phyloP scores from a whole-genome alignment of 2,329 filamentous ascomycete species.

The Penicillium sp. region DNA sequence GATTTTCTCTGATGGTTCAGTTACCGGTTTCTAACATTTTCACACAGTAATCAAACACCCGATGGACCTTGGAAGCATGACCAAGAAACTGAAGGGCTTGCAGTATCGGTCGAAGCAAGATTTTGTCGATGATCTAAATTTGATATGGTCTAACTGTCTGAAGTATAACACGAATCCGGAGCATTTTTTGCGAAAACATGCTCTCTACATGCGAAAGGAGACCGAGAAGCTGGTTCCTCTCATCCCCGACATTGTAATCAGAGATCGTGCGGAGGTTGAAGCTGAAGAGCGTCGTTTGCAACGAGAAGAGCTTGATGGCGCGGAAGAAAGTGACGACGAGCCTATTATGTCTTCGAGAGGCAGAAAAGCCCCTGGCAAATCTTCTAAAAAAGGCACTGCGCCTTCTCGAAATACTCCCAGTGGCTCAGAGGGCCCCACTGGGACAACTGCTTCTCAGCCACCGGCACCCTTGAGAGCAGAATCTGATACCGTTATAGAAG shows the following conservation, averaged over 20 bases:
- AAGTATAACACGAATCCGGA: constrained; percentile 91
- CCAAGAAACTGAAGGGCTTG: constrained; percentile 87
- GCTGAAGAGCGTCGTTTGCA: constrained; percentile 81
- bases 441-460: constrained; percentile 49
- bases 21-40: constrained; percentile 28
- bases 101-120: constrained; percentile 89
- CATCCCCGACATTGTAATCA: constrained; percentile 89
- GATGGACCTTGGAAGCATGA: constrained; percentile 98
- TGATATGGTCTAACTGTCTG: constrained; percentile 97
- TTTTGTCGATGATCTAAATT: constrained; percentile 88
- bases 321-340: constrained; percentile 93
- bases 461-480: constrained; percentile 62
- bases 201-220: constrained; percentile 94
- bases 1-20: background rate
- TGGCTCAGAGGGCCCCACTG: constrained; percentile 77
- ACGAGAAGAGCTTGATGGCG: constrained; percentile 77
- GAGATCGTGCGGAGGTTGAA: constrained; percentile 92
- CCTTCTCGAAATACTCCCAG: constrained; percentile 74
- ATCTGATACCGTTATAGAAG: constrained; percentile 74
- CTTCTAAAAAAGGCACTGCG: constrained; percentile 65
- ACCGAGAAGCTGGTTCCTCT: constrained; percentile 94
- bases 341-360: constrained; percentile 98
- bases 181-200: constrained; percentile 88
- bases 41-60: constrained; percentile 83
- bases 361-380: constrained; percentile 79